Conservation (phyloP, 2,329 filamentous ascomycete genomes). For the Fusarium goolgardi region DNA sequence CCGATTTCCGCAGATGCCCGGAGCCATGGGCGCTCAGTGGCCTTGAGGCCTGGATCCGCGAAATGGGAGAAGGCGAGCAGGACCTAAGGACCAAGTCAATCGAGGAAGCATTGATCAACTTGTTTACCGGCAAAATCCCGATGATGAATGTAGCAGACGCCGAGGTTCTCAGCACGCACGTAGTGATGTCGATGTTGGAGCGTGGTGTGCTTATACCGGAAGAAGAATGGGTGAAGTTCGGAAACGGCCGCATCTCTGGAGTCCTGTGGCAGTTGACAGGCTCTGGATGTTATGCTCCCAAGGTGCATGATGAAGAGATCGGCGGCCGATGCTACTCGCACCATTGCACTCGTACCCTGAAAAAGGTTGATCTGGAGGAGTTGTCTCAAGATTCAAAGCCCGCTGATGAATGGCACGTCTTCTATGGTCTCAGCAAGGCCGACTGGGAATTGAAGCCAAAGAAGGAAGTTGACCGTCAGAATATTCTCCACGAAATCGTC, state of each 20-base stretch:
- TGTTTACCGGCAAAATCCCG: slow-evolving; percentile 95
- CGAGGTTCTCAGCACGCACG: slow-evolving; percentile 81
- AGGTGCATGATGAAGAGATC: slow-evolving; percentile 77
- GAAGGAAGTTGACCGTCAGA: slow-evolving; percentile 93
- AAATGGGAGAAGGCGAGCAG: slow-evolving; percentile 89
- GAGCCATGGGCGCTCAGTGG: slow-evolving; percentile 95
- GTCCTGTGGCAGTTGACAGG: slow-evolving; percentile 95
- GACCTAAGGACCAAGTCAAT: slow-evolving; percentile 88
- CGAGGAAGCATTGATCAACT: slow-evolving; percentile 84
- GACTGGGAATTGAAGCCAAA: slow-evolving; percentile 76
- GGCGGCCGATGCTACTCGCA: slow-evolving; percentile 89
- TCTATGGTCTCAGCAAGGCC: slow-evolving; percentile 85
- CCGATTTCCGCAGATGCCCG: slow-evolving; percentile 84
- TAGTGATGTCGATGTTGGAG: slow-evolving; percentile 83
- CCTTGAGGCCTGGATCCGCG: slow-evolving; percentile 87
- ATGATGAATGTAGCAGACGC: slow-evolving; percentile 99
- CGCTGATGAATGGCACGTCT: slow-evolving; percentile 85
- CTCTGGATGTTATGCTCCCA: slow-evolving; percentile 88
- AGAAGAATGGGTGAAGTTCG: slow-evolving; percentile 98
- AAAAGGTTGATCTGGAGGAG: slow-evolving; percentile 89
- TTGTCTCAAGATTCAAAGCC: slow-evolving; percentile 76
- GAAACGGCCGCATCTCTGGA: slow-evolving; percentile 81
- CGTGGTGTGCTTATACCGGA: slow-evolving; percentile 83
- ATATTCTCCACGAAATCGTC: slow-evolving; percentile 94
- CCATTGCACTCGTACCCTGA: slow-evolving; percentile 92